These are phyloP conservation scores for Allodekkera sacchari DNA, from an alignment of 805 yeast genomes.

Conservation along the genomic window DNA sequence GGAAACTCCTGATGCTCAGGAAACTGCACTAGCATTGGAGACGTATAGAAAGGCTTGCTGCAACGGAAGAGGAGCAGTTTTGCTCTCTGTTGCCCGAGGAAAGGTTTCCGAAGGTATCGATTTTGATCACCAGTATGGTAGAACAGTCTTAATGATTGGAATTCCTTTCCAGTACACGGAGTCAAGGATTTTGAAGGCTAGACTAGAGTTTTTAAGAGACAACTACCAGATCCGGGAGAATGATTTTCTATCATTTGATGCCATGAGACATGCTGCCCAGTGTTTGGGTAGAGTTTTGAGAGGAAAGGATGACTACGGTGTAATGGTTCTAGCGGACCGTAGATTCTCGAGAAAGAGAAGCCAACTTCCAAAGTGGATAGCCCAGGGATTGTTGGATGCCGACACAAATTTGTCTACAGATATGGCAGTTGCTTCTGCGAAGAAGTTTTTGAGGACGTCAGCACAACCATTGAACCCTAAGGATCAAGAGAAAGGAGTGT, in stretches of 20 bases:
- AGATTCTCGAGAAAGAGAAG: conserved; percentile 78
- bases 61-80: conserved; percentile 95
- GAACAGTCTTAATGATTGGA: conserved; percentile 97
- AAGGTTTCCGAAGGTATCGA: conserved; percentile 98
- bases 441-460: conserved; percentile 81
- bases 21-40: conserved; percentile 89
- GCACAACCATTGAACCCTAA: conserved; percentile 89
- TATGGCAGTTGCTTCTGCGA: conserved; percentile 94
- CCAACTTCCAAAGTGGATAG: conserved; percentile 96
- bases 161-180: conserved; percentile 99
- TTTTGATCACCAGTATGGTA: conserved; percentile 97
- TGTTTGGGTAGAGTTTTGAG: conserved; percentile 94
- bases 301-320: conserved; percentile 98
- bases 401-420: conserved; percentile 91
- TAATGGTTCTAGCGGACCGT: conserved; percentile 95
- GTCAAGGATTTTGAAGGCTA: conserved; percentile 88
- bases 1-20: conserved; percentile 99
- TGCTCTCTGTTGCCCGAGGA: conserved; percentile 97
- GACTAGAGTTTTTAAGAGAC: conserved; percentile 88
- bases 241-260: conserved; percentile 94
- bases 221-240: conserved; percentile 88
- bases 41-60: conserved; percentile 95
- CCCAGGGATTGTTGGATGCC: conserved; percentile 85
- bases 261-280: conserved; percentile 99
- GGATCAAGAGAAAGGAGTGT: conserved; percentile 81